Conservation (phyloP, 2,329 filamentous ascomycete genomes). For the Claviceps maximensis region DNA sequence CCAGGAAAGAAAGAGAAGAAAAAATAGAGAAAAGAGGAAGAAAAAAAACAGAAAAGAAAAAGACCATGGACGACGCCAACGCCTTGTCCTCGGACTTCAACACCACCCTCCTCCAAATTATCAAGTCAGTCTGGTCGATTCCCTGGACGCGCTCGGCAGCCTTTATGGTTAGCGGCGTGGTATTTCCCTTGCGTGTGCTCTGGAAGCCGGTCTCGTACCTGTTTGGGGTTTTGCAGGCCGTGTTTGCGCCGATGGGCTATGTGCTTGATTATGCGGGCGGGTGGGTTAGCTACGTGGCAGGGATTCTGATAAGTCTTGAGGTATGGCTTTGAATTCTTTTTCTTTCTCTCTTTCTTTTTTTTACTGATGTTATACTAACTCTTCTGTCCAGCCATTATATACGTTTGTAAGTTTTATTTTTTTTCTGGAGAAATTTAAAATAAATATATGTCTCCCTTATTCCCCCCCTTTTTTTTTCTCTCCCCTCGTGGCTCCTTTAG, state of each 20-base stretch:
- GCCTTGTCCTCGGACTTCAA: conserved; percentile 11
- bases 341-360: background rate
- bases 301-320: conserved; percentile 4
- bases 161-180: conserved; percentile 10
- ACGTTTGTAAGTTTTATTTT: conserved; percentile 24
- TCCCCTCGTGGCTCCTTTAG: too few relatives aligned
- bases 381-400: conserved; percentile 31
- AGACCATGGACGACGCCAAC: conserved; percentile 7
- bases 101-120: conserved; percentile 14
- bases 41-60: background rate
- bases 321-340: background rate
- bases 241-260: conserved; percentile 3
- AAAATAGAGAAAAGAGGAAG: background rate
- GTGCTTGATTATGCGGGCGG: conserved; percentile 2
- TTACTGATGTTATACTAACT: too few relatives aligned
- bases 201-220: conserved; percentile 4
- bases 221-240: background rate
- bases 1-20: too few relatives aligned
- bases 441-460: background rate
- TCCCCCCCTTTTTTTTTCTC: too few relatives aligned
- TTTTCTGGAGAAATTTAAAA: too few relatives aligned
- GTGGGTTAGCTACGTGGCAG: conserved; percentile 1
- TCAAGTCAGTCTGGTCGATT: conserved; percentile 15
- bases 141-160: conserved; percentile 15
- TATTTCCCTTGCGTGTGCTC: conserved; percentile 1